Percentiles rank a stretch among this genome's conserved stretches.
These are phyloP conservation scores for Paraleonurus japonicus DNA, from an alignment of 257 asterid species.

Conservation along the genomic window DNA sequence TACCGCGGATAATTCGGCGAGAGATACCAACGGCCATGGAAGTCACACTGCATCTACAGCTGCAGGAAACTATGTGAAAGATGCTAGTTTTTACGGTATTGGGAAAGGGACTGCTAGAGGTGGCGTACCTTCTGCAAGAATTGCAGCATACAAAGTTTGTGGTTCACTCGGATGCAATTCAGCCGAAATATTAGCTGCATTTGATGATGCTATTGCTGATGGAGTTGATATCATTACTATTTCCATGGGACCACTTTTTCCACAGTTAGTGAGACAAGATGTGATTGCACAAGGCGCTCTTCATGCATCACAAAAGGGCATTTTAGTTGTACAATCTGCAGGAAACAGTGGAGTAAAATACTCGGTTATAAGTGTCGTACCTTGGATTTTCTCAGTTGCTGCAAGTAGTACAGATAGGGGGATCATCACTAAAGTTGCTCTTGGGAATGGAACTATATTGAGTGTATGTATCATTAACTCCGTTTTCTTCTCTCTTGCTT, in stretches of 20 bases:
- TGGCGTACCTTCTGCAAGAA: conserved; percentile 40
- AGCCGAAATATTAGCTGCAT: conserved; percentile 30
- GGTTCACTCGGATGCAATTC: fast-evolving
- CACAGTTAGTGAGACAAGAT: not conserved
- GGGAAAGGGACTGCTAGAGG: conserved; percentile 45
- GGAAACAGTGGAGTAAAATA: not conserved
- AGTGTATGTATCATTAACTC: not conserved
- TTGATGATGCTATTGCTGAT: conserved; percentile 53
- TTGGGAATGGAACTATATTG: conserved; percentile 29
- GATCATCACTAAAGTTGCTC: conserved; percentile 22
- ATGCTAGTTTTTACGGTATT: conserved; percentile 31
- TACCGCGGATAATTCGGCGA: not conserved
- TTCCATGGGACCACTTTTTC: conserved; percentile 15
- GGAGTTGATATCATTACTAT: conserved; percentile 44
- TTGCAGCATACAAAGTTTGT: conserved; percentile 39
- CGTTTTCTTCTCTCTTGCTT: not conserved
- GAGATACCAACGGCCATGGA: conserved; percentile 38
- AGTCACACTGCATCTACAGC: conserved; percentile 47
- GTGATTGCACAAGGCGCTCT: conserved; percentile 5
- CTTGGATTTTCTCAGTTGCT: conserved; percentile 35
- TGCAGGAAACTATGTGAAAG: conserved; percentile 35
- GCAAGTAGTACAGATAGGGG: conserved; percentile 31
- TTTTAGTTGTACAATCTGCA: conserved; percentile 16
- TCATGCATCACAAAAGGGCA: conserved; percentile 12
- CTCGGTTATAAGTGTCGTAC: not conserved